Conservation (phyloP, 169 alveolate genomes). For the Theileria annulata region DNA sequence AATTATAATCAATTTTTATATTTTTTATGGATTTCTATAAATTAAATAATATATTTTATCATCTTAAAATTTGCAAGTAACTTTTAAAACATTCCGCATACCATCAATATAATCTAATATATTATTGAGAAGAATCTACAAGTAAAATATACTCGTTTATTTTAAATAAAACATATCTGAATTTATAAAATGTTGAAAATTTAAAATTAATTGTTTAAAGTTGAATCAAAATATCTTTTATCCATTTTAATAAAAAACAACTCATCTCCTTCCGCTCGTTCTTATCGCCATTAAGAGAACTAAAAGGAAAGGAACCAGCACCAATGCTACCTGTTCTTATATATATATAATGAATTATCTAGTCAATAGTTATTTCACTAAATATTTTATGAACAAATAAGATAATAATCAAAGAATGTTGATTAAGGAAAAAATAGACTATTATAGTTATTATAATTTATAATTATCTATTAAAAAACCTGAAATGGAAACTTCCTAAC, state of each 20-base stretch:
- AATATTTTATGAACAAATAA: background rate
- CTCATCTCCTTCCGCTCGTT: background rate
- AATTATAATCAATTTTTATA: too few relatives aligned
- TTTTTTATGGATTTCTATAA: too few relatives aligned
- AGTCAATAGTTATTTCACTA: background rate
- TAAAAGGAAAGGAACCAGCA: conserved; percentile 39
- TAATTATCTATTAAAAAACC: conserved; percentile 23
- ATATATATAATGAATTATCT: background rate
- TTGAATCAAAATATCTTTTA: background rate
- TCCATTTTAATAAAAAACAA: background rate
- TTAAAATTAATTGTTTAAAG: background rate
- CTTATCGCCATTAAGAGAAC: conserved; percentile 46
- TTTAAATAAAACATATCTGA: background rate
- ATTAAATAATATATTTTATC: too few relatives aligned
- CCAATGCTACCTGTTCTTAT: conserved; percentile 47
- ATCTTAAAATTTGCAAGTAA: background rate
- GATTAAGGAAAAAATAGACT: background rate
- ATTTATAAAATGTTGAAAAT: background rate
- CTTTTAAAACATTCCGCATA: background rate
- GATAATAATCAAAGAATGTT: background rate
- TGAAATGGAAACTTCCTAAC: conserved; percentile 56
- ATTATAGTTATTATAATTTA: background rate
- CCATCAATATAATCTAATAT: background rate
- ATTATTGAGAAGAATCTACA: background rate
- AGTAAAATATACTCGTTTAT: background rate